A percentile compares a stretch with the other conserved stretches of the same genome.
Conservation (phyloP, 495 filamentous ascomycete species). For the Trypethelium eluteriae region DNA sequence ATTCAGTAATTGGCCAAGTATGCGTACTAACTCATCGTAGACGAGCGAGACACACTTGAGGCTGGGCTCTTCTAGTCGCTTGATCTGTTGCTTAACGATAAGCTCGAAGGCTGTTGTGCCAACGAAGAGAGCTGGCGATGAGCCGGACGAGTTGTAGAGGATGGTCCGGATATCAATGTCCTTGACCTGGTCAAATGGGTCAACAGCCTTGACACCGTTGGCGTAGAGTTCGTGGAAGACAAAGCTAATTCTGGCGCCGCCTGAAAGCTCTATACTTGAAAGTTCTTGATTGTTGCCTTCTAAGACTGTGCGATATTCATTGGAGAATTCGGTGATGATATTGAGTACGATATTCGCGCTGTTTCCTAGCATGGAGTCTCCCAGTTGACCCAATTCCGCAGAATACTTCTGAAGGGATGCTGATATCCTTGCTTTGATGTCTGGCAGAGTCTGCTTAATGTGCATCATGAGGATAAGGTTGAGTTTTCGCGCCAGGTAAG, state of each 20-base stretch:
- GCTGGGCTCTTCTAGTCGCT: conserved; percentile 90
- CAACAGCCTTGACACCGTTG: conserved; percentile 96
- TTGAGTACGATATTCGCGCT: conserved; percentile 92
- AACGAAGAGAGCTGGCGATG: conserved; percentile 94
- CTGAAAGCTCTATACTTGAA: conserved; percentile 87
- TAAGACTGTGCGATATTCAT: conserved; percentile 91
- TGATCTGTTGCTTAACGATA: conserved; percentile 98
- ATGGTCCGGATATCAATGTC: conserved; percentile 96
- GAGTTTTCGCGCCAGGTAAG: conserved; percentile 90
- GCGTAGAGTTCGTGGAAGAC: conserved; percentile 98
- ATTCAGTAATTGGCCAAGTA: conserved; percentile 78
- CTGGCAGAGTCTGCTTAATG: conserved; percentile 98
- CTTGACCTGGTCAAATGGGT: conserved; percentile 95
- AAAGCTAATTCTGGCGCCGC: conserved; percentile 97
- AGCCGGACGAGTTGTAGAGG: conserved; percentile 93
- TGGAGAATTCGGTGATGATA: conserved; percentile 97
- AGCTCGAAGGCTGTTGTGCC: conserved; percentile 95
- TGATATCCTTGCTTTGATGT: conserved; percentile 93
- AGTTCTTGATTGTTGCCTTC: conserved; percentile 95
- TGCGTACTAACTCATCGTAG: conserved; percentile 95
- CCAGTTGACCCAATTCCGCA: conserved; percentile 70
- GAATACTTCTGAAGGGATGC: conserved; percentile 88
- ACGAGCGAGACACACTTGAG: conserved; percentile 94
- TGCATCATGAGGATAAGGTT: conserved; percentile 99
- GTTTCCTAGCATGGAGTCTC: conserved; percentile 94